These are phyloP conservation scores for Arctium minus DNA, from an alignment of 129 eudicot genomes.

Conservation along the genomic window DNA sequence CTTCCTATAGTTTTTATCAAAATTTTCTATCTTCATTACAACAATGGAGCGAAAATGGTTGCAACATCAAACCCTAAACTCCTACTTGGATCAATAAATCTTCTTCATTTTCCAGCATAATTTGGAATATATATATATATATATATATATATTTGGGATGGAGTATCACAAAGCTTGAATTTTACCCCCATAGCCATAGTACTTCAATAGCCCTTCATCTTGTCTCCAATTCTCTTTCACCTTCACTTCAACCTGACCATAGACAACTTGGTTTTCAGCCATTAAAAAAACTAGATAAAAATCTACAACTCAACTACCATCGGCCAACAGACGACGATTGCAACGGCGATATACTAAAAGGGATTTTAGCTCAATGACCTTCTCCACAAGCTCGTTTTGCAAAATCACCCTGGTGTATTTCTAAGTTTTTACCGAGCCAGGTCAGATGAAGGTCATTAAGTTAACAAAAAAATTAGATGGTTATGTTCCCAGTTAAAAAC, in stretches of 20 bases:
- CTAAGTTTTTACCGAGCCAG: too few relatives aligned
- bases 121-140: neutral
- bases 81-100: conserved; percentile 3
- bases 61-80: conserved; percentile 3
- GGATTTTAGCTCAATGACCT: neutral
- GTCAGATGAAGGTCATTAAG: too few relatives aligned
- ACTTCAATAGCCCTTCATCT: conserved; percentile 84
- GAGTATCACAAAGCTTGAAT: conserved; percentile 53
- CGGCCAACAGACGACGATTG: too few relatives aligned
- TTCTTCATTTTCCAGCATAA: neutral
- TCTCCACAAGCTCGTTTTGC: neutral
- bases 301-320: too few relatives aligned
- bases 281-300: neutral
- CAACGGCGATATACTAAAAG: neutral
- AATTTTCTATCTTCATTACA: conserved; percentile 30
- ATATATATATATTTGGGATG: too few relatives aligned
- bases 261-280: neutral
- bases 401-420: too few relatives aligned
- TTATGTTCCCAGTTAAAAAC: neutral
- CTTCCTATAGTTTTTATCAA: conserved; percentile 22
- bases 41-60: conserved; percentile 15
- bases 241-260: conserved; percentile 81
- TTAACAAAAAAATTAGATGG: too few relatives aligned
- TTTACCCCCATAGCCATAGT: conserved; percentile 90
- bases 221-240: conserved; percentile 99